phyloP scores from a whole-genome alignment of 1,284 basidiomycete genomes.

The Leccinum griseonigrum region DNA sequence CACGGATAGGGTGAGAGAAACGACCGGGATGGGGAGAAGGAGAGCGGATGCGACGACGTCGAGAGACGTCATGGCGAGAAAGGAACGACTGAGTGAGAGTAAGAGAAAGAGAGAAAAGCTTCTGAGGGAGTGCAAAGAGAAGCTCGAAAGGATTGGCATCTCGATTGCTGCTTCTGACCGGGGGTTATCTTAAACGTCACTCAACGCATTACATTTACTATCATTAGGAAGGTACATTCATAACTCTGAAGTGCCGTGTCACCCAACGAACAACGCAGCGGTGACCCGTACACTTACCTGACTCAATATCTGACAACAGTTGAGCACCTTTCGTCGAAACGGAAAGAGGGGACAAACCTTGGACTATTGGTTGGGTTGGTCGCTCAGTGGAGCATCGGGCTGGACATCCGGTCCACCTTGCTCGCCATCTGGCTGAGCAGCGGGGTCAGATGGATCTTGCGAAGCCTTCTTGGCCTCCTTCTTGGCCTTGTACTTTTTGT shows the following conservation, averaged over 20 bases:
- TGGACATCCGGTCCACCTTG: background rate
- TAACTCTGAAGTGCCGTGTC: conserved; percentile 10
- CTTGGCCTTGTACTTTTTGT: conserved; percentile 32
- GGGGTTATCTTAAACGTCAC: conserved; percentile 17
- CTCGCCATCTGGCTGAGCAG: background rate
- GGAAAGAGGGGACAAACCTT: conserved; percentile 10
- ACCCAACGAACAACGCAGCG: conserved; percentile 2
- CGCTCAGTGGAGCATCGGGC: background rate
- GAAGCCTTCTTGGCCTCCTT: conserved; percentile 9
- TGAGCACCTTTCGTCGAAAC: background rate
- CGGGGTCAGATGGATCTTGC: background rate
- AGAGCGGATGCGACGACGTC: conserved; percentile 27
- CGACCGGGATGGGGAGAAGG: conserved; percentile 23
- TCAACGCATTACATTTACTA: conserved; percentile 3
- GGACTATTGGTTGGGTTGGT: conserved; percentile 7
- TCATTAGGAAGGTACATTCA: background rate
- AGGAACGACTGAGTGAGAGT: conserved; percentile 13
- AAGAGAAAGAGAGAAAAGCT: conserved; percentile 6
- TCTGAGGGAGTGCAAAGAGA: conserved; percentile 6
- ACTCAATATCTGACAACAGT: background rate
- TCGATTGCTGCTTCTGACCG: conserved; percentile 16
- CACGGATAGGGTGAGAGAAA: conserved; percentile 17
- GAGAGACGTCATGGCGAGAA: conserved; percentile 25
- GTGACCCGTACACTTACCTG: conserved; percentile 10
- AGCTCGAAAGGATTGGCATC: conserved; percentile 18